Evolutionary conservation across 2,329 filamentous ascomycete species (phyloP), one percentile per base, ranked within the genome.

Genomic region (Colletotrichum scovillei): DNA sequence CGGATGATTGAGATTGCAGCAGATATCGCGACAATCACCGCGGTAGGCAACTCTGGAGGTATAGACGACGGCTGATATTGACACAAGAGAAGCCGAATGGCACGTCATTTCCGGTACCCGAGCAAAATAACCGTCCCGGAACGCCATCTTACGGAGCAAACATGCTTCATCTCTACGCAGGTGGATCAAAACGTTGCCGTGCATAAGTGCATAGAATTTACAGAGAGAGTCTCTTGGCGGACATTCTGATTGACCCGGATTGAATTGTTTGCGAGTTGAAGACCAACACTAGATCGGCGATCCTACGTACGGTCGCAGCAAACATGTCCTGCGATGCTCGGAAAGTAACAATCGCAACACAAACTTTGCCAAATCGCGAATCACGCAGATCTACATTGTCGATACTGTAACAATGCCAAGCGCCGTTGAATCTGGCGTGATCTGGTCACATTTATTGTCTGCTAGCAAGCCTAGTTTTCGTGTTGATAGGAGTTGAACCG

Each of bases 261-360:
- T 28, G 26, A 55, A 19, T 11, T 24, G 52, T 55, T 42, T 42
- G 35, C 35, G 35, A 42, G n/a, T 55, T 12, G 58, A 11, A 46
- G 24, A 42, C 35, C 35, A 6, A 42, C 14, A 42, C 35, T n/a
- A 22, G 32, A 72, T 60, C 32, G 66, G 59, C 66, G 59, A 64
- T 69, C 30, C 26, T 55, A 59, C 49, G 22, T 55, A 59, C 49
- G 22, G 49, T 49, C 22, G 59, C 30, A 42, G 19, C 38, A 35
- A 28, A 24, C 28, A 53, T 12, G 14, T 30, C 58, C 55, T 1
- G n/a, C 19, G 30, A 46, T 30, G 11, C 19, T 12, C 38, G 24
- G 53, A 59, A 59, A 64, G 66, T 59, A 58, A 55, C 42, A 46
- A 26, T 55, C 22, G 28, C 16, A 53, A 66, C n/a, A 46, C 24